Percentiles rank a stretch among this genome's conserved stretches.
These are phyloP conservation scores for Coniella lustricola DNA, from an alignment of 2,329 filamentous ascomycete species.

Conservation along the genomic window DNA sequence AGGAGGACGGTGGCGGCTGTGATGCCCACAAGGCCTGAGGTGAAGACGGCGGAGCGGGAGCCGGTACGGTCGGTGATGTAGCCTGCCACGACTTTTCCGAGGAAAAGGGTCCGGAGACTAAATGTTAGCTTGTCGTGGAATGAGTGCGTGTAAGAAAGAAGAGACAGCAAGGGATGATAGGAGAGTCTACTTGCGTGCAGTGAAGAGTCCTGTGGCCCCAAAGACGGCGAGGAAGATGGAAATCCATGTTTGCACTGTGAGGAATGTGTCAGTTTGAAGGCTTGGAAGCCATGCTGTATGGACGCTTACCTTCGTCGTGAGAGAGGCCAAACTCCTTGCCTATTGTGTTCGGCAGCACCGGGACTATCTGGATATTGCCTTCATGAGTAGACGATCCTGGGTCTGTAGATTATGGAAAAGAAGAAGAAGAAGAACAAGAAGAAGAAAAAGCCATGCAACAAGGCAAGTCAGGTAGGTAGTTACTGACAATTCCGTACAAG, in stretches of 20 bases:
- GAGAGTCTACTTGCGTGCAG: neutral
- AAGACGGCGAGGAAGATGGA: constrained; percentile 9
- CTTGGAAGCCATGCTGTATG: neutral
- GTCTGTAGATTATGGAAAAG: neutral
- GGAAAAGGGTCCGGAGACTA: neutral
- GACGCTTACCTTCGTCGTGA: neutral
- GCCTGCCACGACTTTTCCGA: constrained; percentile 7
- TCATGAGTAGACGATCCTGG: too few relatives aligned
- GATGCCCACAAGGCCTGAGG: constrained; percentile 5
- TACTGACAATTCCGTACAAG: neutral
- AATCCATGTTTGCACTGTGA: constrained; percentile 5
- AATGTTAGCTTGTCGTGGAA: neutral
- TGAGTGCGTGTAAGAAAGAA: too few relatives aligned
- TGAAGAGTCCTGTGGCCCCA: constrained; percentile 1
- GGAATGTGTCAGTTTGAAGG: neutral
- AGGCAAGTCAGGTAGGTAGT: too few relatives aligned
- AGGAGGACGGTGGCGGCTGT: constrained; percentile 10
- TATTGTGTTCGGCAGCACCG: neutral
- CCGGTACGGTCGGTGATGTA: constrained; percentile 10
- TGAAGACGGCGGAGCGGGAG: constrained; percentile 8
- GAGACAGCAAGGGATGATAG: neutral
- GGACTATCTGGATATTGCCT: neutral
- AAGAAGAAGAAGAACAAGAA: too few relatives aligned
- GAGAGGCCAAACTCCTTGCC: neutral
- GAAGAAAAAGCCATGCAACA: too few relatives aligned